These are phyloP conservation scores for Metschnikowia baotianmanensis DNA, from an alignment of 805 yeast genomes.

Conservation along the genomic window DNA sequence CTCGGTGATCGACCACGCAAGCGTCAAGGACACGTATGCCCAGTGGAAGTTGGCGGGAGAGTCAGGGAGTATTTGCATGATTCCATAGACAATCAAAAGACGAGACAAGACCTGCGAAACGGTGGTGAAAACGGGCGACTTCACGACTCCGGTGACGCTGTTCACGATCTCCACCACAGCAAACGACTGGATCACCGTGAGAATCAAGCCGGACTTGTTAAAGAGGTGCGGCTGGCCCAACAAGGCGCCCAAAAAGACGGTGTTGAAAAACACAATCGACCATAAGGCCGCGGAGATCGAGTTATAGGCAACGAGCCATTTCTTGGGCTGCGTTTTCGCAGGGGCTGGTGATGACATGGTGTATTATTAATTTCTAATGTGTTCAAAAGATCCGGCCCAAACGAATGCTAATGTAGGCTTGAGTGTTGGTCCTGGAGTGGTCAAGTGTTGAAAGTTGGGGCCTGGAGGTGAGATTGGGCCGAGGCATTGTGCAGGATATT, in stretches of 20 bases:
- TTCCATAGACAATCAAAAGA: constrained; percentile 76
- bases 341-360: not conserved
- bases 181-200: constrained; percentile 68
- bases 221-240: constrained; percentile 69
- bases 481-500: not conserved
- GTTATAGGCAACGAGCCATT: constrained; percentile 42
- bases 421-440: no score
- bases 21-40: constrained; percentile 63
- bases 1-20: constrained; percentile 96
- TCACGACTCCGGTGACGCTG: constrained; percentile 74
- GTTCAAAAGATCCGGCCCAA: no score
- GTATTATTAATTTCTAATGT: no score
- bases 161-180: constrained; percentile 83
- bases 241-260: constrained; percentile 30
- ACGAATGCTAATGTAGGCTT: no score
- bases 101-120: constrained; percentile 86
- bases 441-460: not conserved
- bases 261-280: constrained; percentile 40
- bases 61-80: constrained; percentile 70
- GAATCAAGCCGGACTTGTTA: constrained; percentile 52
- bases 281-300: constrained; percentile 42
- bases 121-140: constrained; percentile 83
- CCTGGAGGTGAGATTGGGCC: not conserved
- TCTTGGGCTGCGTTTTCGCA: constrained; percentile 22
- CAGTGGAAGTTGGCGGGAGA: constrained; percentile 60